Conservation (phyloP, 345 rosid species). For the Jatropha curcas region DNA sequence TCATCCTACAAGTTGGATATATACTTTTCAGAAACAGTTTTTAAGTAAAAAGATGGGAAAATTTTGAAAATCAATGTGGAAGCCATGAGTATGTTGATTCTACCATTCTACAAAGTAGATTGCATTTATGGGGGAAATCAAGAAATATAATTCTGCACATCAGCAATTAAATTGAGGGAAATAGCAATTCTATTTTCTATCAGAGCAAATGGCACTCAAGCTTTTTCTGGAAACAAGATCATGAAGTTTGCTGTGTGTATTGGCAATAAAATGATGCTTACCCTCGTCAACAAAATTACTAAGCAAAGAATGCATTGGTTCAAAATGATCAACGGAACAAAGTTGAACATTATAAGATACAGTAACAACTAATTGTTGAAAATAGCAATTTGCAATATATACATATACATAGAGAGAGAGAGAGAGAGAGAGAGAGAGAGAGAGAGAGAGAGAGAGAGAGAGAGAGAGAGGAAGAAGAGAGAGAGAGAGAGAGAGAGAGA, state of each 20-base stretch:
- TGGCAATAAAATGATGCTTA: neutral
- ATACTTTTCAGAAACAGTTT: neutral
- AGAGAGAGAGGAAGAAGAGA: no score
- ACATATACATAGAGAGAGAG: no score
- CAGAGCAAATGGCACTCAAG: neutral
- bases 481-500: no score
- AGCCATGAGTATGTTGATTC: neutral
- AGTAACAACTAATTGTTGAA: neutral
- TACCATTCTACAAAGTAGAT: neutral
- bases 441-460: no score
- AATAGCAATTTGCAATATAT: neutral
- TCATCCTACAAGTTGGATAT: slow-evolving; percentile 35
- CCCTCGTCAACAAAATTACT: neutral
- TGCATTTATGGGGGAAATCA: neutral
- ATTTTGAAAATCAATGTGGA: neutral
- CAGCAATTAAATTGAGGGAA: neutral
- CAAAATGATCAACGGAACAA: neutral
- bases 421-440: no score
- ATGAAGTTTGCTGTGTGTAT: neutral
- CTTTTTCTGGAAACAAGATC: neutral
- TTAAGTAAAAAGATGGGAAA: neutral
- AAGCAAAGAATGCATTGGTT: neutral
- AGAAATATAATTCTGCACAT: neutral
- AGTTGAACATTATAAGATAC: neutral
- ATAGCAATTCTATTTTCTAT: neutral